Percentiles rank a stretch among this genome's conserved stretches.
Evolutionary conservation across 2,329 filamentous ascomycete species (phyloP).

Genomic region (Epichloe coenophiala): DNA sequence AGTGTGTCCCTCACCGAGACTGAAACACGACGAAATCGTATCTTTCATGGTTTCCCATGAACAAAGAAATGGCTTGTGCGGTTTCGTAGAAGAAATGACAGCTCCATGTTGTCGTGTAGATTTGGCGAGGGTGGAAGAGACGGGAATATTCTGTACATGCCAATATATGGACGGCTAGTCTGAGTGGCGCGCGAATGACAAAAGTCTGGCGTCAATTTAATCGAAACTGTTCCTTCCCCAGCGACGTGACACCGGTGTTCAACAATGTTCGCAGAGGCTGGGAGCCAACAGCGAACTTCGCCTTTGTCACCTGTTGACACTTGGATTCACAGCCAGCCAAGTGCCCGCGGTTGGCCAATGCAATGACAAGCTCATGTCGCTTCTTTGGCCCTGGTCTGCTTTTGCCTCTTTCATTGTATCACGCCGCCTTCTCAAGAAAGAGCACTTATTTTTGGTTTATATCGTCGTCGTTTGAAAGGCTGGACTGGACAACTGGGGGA

Average conservation of each 20-base stretch:
- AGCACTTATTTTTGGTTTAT: neutral
- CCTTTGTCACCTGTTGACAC: slow-evolving; percentile 1
- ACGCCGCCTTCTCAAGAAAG: neutral
- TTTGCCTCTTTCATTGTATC: neutral
- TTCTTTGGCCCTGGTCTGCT: neutral
- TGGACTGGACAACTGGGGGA: neutral
- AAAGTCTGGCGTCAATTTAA: neutral
- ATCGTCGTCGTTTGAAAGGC: neutral
- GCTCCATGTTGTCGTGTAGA: neutral
- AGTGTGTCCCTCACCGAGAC: neutral
- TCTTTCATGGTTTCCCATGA: neutral
- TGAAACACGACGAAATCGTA: neutral
- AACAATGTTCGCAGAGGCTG: neutral
- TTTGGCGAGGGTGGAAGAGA: neutral
- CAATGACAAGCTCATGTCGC: neutral
- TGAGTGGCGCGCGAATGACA: neutral
- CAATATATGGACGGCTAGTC: neutral
- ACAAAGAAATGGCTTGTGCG: neutral
- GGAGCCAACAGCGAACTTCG: neutral
- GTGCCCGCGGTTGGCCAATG: neutral
- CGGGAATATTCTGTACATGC: neutral
- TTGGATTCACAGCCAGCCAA: neutral
- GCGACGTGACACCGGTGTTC: too few relatives aligned
- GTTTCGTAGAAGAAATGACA: neutral
- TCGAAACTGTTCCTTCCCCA: neutral